These are phyloP conservation scores for Blastocystis sp. DNA, from an alignment of 352 stramenopile genomes.

Conservation along the genomic window DNA sequence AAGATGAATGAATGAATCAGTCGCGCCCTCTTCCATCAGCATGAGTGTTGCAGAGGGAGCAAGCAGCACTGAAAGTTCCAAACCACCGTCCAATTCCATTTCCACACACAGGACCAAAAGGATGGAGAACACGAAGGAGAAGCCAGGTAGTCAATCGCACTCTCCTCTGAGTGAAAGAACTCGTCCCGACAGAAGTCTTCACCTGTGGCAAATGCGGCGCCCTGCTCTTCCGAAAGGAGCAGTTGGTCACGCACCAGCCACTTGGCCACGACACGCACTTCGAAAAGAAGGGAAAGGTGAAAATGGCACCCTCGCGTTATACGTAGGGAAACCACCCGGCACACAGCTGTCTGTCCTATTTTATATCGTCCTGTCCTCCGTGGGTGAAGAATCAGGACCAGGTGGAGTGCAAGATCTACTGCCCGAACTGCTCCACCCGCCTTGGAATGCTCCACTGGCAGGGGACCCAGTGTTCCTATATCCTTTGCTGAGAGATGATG, in stretches of 20 bases:
- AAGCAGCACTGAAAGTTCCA: too few species aligned
- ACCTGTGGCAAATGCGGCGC: slow-evolving; percentile 54
- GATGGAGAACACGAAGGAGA: neutral
- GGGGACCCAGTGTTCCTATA: slow-evolving; percentile 69
- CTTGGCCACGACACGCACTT: slow-evolving; percentile 37
- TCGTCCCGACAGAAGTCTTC: slow-evolving; percentile 65
- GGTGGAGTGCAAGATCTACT: slow-evolving; percentile 68
- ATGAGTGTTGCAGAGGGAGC: too few species aligned
- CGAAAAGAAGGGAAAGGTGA: slow-evolving; percentile 56
- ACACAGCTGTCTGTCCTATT: slow-evolving; percentile 63
- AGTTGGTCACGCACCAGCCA: slow-evolving; percentile 24
- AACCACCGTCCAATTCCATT: too few species aligned
- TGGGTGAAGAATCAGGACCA: slow-evolving; percentile 55
- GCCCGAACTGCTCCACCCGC: slow-evolving; percentile 51
- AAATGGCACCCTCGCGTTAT: neutral
- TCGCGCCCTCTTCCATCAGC: too few species aligned
- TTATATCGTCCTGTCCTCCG: slow-evolving; percentile 33
- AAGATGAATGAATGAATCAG: too few species aligned
- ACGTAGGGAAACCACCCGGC: slow-evolving; percentile 50
- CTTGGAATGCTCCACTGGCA: slow-evolving; percentile 66
- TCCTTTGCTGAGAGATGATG: slow-evolving; percentile 7
- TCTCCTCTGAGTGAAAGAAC: slow-evolving; percentile 20
- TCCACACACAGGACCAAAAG: neutral
- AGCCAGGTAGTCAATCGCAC: neutral
- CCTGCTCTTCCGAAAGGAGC: slow-evolving; percentile 52